Evolutionary conservation across 805 yeast genomes (phyloP).

Genomic region (Monosporozyma servazzii): DNA sequence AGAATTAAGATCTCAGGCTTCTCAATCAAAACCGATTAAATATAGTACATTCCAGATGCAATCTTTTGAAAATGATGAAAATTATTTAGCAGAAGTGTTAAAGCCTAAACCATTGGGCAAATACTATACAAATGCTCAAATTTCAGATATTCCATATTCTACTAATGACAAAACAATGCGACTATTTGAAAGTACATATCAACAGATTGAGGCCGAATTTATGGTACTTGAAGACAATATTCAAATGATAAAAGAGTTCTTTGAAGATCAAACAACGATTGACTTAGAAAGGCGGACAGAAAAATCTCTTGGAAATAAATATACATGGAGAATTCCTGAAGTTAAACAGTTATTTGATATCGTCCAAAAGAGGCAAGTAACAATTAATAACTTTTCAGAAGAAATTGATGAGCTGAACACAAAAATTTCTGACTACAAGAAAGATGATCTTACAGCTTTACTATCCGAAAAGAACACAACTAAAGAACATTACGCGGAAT

Average conservation of each 20-base stretch:
- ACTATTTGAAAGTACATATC: slow-evolving; percentile 22
- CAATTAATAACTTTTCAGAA: slow-evolving; percentile 3
- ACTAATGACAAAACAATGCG: slow-evolving; percentile 12
- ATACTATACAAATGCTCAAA: slow-evolving; percentile 18
- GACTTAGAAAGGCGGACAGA: slow-evolving; percentile 21
- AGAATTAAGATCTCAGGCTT: background rate
- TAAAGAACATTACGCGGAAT: slow-evolving; percentile 6
- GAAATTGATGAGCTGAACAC: slow-evolving; percentile 1
- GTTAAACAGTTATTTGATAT: slow-evolving; percentile 11
- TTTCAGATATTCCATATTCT: slow-evolving; percentile 6
- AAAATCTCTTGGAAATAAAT: slow-evolving; percentile 20
- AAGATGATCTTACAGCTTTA: background rate
- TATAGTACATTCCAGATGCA: slow-evolving; percentile 10
- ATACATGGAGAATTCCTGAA: slow-evolving; percentile 35
- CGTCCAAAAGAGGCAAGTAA: background rate
- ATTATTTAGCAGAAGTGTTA: slow-evolving; percentile 20
- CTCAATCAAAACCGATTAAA: slow-evolving; percentile 16
- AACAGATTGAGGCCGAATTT: slow-evolving; percentile 28
- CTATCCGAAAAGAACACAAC: background rate
- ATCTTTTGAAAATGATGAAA: slow-evolving; percentile 30
- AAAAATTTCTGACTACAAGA: background rate
- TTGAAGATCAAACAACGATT: slow-evolving; percentile 28
- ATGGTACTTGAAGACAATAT: slow-evolving; percentile 27
- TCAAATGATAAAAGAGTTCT: slow-evolving; percentile 18
- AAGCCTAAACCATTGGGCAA: slow-evolving; percentile 14